Base-by-base conservation (phyloP, 352 stramenopile genomes). In the Phytophthora gonapodyides region DNA sequence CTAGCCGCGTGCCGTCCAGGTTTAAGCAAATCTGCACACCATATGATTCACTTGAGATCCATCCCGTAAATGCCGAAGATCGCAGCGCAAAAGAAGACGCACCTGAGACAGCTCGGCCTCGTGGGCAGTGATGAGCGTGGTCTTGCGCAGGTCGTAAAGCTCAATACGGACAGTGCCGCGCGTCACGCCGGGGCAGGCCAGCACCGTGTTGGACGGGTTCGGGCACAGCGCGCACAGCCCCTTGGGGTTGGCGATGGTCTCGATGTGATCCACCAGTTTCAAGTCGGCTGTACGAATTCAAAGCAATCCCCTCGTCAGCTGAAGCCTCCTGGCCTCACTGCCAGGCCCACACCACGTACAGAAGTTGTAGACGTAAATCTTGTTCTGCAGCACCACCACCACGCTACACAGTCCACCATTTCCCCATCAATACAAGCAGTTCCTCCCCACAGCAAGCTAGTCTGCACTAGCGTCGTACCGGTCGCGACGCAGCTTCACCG, bases 311-410 rank as follows among this genome's bases (percentile, higher is more conserved):
- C n/a, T 15, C 15, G 17, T 72, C 41, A 78, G 43, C 10, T 33
- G 34, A 9, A 16, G 41, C 16, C 44, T 27, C 2, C n/a, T 9
- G n/a, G 11, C 5, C 5, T 24, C 5, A 33, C 49, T 12, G 11
- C n/a, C 40, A 12, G 36, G 42, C 42, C 9, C 2, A 30, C 16
- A 2, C 21, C 10, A 71, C 77, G 44, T 67, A 94, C 85, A 87
- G 60, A 99, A 99, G 66, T 98, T 97, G 82, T 99, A 99, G 35
- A 98, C 94, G 71, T 98, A 99, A 43, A 98, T 96, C 62, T 98
- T 96, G 84, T 98, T 97, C 48, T 98, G 84, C 35, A 99, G 79
- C 33, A 98, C 96, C 6, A 99, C 96, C 11, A 98, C 96, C 56
- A 99, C 96, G 17, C 96, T 94, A 44, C 8, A 47, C 21, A 3